phyloP scores from a whole-genome alignment of 2,329 filamentous ascomycete genomes.

The Aaosphaeria arxii region DNA sequence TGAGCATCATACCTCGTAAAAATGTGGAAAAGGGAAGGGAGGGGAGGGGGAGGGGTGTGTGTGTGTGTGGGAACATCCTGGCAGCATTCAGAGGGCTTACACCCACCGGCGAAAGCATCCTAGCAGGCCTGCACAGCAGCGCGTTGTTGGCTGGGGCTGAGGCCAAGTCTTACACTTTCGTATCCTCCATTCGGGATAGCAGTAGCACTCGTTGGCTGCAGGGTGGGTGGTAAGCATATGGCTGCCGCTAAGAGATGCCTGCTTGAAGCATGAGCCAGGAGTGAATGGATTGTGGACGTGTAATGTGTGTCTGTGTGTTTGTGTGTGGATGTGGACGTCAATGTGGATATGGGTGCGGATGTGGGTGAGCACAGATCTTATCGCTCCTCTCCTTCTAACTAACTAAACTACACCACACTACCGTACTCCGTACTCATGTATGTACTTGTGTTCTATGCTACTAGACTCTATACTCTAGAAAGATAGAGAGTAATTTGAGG shows the following conservation, averaged over 20 bases:
- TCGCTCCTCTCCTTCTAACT: not conserved
- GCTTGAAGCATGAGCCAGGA: not conserved
- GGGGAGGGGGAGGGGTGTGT: not conserved
- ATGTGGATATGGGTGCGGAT: not conserved
- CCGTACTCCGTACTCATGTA: too few species aligned
- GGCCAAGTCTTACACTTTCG: constrained; percentile 23
- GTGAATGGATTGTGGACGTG: not conserved
- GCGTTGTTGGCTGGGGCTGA: constrained; percentile 32
- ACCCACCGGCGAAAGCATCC: constrained; percentile 21
- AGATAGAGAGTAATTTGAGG: too few species aligned
- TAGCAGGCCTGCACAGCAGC: constrained; percentile 20
- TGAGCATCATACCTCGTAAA: not conserved
- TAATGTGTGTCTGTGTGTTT: too few species aligned
- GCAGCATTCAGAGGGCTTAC: constrained; percentile 16
- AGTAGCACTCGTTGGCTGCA: constrained; percentile 13
- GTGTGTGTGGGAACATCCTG: constrained; percentile 1
- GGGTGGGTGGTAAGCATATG: constrained; percentile 17
- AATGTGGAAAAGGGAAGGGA: too few species aligned
- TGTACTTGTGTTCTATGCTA: too few species aligned
- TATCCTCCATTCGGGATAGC: constrained; percentile 22
- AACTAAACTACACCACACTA: too few species aligned
- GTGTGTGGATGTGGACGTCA: too few species aligned
- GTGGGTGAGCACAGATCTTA: constrained; percentile 5
- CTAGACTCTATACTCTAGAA: too few species aligned
- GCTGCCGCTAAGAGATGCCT: constrained; percentile 8